phyloP scores from a whole-genome alignment of 2,329 filamentous ascomycete species.

The Nectriaceae sp. region DNA sequence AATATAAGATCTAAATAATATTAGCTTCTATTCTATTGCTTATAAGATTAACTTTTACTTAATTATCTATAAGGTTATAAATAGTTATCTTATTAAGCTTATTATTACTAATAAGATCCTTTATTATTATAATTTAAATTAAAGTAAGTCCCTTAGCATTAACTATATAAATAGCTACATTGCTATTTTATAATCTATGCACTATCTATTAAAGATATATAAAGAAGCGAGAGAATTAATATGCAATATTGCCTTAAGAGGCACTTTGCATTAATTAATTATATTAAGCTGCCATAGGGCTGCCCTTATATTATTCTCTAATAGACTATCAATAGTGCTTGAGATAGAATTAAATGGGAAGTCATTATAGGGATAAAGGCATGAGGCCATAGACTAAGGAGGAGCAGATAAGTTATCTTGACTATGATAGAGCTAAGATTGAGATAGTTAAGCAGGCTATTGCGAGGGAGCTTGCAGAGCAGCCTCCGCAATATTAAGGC shows the following conservation, averaged over 20 bases:
- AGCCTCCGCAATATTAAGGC: not conserved
- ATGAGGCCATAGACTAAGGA: not conserved
- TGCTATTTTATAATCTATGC: not conserved
- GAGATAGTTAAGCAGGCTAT: not conserved
- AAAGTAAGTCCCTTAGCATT: not conserved
- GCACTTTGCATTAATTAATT: not conserved
- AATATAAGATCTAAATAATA: not conserved
- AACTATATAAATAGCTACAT: not conserved
- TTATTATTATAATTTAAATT: not conserved
- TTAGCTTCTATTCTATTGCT: not conserved
- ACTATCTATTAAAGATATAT: not conserved
- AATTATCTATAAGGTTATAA: not conserved
- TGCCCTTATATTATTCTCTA: not conserved
- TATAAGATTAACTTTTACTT: not conserved
- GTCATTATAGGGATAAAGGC: not conserved
- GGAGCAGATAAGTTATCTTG: too few species aligned
- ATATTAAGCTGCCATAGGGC: not conserved
- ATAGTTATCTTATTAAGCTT: not conserved
- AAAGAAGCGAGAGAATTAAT: not conserved
- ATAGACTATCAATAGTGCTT: not conserved
- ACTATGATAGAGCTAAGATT: not conserved
- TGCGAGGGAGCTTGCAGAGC: not conserved
- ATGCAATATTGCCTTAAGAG: too few species aligned
- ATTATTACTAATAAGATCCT: not conserved
- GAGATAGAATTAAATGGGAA: not conserved